Evolutionary conservation across 2,329 filamentous ascomycete genomes (phyloP), one percentile per base, ranked within the genome.

Genomic region (Penicillium sp.): DNA sequence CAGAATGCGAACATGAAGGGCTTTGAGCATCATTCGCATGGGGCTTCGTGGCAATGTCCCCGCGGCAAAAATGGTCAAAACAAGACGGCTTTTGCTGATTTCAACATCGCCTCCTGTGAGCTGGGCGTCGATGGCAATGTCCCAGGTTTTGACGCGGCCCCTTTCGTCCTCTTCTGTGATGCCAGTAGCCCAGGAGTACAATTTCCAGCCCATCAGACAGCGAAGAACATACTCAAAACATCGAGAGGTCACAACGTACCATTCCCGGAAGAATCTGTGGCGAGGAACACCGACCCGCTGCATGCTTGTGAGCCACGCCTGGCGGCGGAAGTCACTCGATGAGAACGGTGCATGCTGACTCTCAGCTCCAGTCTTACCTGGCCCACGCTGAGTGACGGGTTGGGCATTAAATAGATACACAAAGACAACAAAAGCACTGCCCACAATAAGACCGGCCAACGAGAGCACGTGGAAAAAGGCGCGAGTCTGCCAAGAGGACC

Each of bases 221-320:
- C 88, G 82, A 45, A 89, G 66, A 58, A 87, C 87, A 44, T 95
- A 84, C 68, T 95, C 95, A 47, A 86, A 69, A 46, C 84, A 88
- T 73, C 95, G 93, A 37, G 89, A 74, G 5, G 83, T 76, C 25
- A 96, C 77, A 3, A 90, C 90, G 12, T 87, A 83, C 47, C 88
- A 85, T 67, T 95, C 91, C 3, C 94, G 81, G 56, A 91, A 78
- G 66, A 95, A 90, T 57, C 85, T 88, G 66, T 95, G 88, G 18
- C 85, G 82, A 9, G 91, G 91, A 11, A 96, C 87, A 81, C 90
- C 94, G 25, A 95, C 88, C 4, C 86, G 91, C 69, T 95, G 90
- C 50, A 95, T 85, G 6, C 90, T 88, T 3, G 90, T 96, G 48
- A 94, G 82, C 90, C 91, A 96, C 29, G 90, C 90, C 66, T 90